phyloP scores from a whole-genome alignment of 2,329 filamentous ascomycete genomes.

The Nigrospora oryzae region DNA sequence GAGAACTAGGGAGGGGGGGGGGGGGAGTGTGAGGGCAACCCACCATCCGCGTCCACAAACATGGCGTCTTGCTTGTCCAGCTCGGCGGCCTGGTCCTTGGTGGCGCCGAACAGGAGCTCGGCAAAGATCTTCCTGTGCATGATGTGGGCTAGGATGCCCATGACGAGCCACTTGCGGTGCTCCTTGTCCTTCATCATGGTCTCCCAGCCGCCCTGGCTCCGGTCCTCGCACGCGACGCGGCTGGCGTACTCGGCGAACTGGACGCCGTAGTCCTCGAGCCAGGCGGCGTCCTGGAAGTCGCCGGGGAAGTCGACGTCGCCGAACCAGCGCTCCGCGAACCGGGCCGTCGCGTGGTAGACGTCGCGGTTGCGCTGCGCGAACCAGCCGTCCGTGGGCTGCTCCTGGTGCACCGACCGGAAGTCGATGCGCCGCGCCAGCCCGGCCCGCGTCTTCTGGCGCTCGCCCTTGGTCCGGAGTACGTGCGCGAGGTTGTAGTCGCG shows the following conservation, averaged over 20 bases:
- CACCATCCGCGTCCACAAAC: constrained; percentile 24
- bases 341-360: constrained; percentile 14
- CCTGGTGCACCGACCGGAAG: constrained; percentile 11
- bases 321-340: constrained; percentile 19
- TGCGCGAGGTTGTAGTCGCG: neutral
- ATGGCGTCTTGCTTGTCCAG: constrained; percentile 21
- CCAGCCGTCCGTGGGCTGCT: constrained; percentile 14
- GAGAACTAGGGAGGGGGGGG: neutral
- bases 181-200: constrained; percentile 17
- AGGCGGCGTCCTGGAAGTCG: constrained; percentile 10
- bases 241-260: constrained; percentile 25
- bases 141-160: constrained; percentile 26
- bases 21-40: constrained; percentile 2
- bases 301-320: constrained; percentile 9
- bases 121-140: constrained; percentile 29
- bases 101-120: constrained; percentile 29
- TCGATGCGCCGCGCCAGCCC: constrained; percentile 14
- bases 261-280: constrained; percentile 15
- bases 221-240: constrained; percentile 25
- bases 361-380: constrained; percentile 14
- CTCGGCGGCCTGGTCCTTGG: constrained; percentile 11
- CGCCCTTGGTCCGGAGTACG: neutral
- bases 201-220: constrained; percentile 23
- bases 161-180: constrained; percentile 23
- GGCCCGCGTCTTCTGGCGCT: constrained; percentile 3